Percentiles rank a stretch among this genome's conserved stretches.
Conservation (phyloP, 2,329 filamentous ascomycete species). For the Trichoderma sp. region DNA sequence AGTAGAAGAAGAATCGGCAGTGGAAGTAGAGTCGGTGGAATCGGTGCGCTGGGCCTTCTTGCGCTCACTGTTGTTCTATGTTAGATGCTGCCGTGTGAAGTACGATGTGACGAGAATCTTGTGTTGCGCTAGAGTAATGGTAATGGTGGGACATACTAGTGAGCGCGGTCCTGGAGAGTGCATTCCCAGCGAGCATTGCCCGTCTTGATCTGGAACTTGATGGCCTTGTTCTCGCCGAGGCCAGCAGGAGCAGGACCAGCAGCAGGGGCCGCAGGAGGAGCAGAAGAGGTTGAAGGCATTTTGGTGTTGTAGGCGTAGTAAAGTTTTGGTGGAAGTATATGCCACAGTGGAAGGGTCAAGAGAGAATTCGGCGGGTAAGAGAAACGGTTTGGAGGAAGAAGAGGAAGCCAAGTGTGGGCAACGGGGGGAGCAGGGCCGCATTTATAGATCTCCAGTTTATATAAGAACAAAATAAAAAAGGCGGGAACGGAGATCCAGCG, state of each 20-base stretch:
- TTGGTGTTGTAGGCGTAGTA: not conserved
- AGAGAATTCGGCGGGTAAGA: not conserved
- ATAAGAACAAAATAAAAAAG: not conserved
- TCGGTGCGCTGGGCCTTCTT: slow-evolving; percentile 38
- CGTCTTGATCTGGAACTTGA: slow-evolving; percentile 49
- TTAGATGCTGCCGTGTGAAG: slow-evolving; percentile 15
- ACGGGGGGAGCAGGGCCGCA: not conserved
- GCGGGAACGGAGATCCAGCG: slow-evolving; percentile 12
- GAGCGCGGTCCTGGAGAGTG: slow-evolving; percentile 43
- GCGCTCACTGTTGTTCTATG: slow-evolving; percentile 37
- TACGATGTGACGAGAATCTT: not conserved
- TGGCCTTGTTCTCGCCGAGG: slow-evolving; percentile 40
- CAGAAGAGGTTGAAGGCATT: slow-evolving; percentile 25
- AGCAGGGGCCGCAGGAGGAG: slow-evolving; percentile 20
- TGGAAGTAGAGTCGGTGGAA: slow-evolving; percentile 38
- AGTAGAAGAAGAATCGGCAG: slow-evolving; percentile 19
- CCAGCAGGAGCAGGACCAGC: slow-evolving; percentile 22
- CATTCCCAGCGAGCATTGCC: slow-evolving; percentile 41
- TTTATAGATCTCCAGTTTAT: not conserved
- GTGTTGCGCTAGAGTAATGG: not conserved
- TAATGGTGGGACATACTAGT: slow-evolving; percentile 40
- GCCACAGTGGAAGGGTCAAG: not conserved
- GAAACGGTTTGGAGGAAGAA: not conserved
- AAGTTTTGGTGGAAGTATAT: not conserved
- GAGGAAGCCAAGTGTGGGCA: not conserved